A percentile compares a stretch with the other conserved stretches of the same genome.
Evolutionary conservation across 1,284 basidiomycete species (phyloP).

Genomic region (Puccinia coronata): DNA sequence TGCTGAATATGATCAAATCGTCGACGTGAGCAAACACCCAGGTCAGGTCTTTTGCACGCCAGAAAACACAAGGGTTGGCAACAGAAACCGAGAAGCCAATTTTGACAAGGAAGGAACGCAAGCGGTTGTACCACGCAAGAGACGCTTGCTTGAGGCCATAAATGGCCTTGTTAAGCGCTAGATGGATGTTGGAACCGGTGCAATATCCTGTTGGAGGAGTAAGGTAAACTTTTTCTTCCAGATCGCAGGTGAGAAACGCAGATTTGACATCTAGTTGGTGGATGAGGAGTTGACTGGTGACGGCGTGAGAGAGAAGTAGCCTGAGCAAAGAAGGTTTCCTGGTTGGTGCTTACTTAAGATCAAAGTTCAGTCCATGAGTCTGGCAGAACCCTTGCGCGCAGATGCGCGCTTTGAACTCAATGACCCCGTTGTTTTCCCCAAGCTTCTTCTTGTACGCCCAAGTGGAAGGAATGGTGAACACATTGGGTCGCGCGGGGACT

Average conservation of each 20-base stretch:
- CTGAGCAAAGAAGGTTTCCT: constrained; percentile 58
- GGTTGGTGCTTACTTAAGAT: background rate
- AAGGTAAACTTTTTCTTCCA: constrained; percentile 30
- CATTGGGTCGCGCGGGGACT: no score
- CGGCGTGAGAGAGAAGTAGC: constrained; percentile 51
- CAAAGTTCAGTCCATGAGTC: constrained; percentile 9
- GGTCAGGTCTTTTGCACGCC: background rate
- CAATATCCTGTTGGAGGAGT: constrained; percentile 14
- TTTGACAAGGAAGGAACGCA: background rate
- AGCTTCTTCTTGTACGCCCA: constrained; percentile 31
- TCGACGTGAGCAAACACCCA: constrained; percentile 24
- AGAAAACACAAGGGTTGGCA: constrained; percentile 18
- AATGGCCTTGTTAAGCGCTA: constrained; percentile 30
- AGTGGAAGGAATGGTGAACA: background rate
- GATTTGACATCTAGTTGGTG: constrained; percentile 45
- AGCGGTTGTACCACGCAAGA: background rate
- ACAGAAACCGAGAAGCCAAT: background rate
- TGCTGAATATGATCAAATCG: constrained; percentile 5
- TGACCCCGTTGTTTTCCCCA: background rate
- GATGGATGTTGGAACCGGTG: background rate
- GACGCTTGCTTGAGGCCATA: constrained; percentile 51
- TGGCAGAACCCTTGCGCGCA: constrained; percentile 7
- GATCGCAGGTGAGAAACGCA: constrained; percentile 50
- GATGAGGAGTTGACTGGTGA: background rate
- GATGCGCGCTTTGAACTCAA: background rate